These are phyloP conservation scores for Colletotrichum tropicale DNA, from an alignment of 2,329 filamentous ascomycete species.

Conservation along the genomic window DNA sequence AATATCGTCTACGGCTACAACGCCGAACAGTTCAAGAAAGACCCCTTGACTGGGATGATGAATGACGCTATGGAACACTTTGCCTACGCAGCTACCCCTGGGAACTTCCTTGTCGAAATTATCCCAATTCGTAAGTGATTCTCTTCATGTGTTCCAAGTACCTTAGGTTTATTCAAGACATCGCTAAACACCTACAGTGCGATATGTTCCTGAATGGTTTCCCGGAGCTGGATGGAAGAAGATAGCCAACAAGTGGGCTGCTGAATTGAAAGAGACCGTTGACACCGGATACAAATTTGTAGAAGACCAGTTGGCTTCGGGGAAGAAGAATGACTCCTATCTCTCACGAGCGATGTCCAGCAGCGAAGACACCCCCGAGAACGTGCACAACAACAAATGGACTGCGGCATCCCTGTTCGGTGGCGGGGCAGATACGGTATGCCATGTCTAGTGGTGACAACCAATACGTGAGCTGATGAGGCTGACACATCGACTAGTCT, in stretches of 20 bases:
- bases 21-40: not conserved
- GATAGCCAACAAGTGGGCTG: not conserved
- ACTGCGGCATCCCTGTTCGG: conserved; percentile 12
- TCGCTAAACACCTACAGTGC: conserved; percentile 25
- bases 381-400: conserved; percentile 5
- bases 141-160: rapidly evolving
- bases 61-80: not conserved
- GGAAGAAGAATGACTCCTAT: not conserved
- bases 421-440: conserved; percentile 19
- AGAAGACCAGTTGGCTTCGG: conserved; percentile 24
- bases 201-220: conserved; percentile 18
- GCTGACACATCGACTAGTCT: conserved; percentile 17
- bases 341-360: not conserved
- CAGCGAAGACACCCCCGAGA: not conserved
- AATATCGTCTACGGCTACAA: not conserved
- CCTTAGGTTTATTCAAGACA: rapidly evolving
- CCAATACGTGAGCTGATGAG: rapidly evolving
- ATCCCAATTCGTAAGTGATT: not conserved
- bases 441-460: conserved; percentile 8
- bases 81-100: not conserved
- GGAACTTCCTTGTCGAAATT: conserved; percentile 9
- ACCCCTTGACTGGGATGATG: not conserved
- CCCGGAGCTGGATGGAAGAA: conserved; percentile 20
- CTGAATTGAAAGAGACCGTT: not conserved
- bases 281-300: conserved; percentile 20